Evolutionary conservation across 148 eudicot species (phyloP).

Genomic region (Rhododendron molle): DNA sequence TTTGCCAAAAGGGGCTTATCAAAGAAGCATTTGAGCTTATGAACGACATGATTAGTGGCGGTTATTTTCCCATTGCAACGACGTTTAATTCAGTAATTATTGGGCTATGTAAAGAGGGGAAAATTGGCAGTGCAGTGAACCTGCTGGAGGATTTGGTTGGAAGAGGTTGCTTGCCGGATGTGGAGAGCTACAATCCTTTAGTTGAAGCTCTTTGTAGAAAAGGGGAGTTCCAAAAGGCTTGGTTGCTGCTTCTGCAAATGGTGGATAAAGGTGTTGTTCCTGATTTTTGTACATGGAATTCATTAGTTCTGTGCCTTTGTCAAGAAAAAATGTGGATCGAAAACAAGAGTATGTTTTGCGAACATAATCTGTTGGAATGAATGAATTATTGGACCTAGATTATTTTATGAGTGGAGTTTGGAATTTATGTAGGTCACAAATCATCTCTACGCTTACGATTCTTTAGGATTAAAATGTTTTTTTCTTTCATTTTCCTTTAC

Average conservation of each 20-base stretch:
- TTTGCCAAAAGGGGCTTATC: constrained; percentile 32
- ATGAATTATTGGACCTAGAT: constrained; percentile 18
- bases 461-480: background rate
- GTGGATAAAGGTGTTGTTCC: constrained; percentile 51
- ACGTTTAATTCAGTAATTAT: constrained; percentile 50
- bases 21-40: constrained; percentile 64
- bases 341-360: constrained; percentile 12
- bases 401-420: background rate
- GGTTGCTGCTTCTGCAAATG: constrained; percentile 49
- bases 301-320: constrained; percentile 34
- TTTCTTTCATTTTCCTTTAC: background rate
- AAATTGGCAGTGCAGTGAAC: constrained; percentile 41
- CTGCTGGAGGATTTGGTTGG: constrained; percentile 55
- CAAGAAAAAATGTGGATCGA: constrained; percentile 22
- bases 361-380: constrained; percentile 20
- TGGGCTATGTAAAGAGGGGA: constrained; percentile 55
- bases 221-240: constrained; percentile 50
- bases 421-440: background rate
- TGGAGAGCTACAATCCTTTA: constrained; percentile 50
- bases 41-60: constrained; percentile 55
- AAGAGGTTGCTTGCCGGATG: constrained; percentile 47
- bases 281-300: constrained; percentile 45
- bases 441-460: background rate
- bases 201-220: constrained; percentile 39
- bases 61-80: constrained; percentile 50